These are phyloP conservation scores for Diutina pseudorugosa DNA, from an alignment of 1,139 yeast species.

Conservation along the genomic window DNA sequence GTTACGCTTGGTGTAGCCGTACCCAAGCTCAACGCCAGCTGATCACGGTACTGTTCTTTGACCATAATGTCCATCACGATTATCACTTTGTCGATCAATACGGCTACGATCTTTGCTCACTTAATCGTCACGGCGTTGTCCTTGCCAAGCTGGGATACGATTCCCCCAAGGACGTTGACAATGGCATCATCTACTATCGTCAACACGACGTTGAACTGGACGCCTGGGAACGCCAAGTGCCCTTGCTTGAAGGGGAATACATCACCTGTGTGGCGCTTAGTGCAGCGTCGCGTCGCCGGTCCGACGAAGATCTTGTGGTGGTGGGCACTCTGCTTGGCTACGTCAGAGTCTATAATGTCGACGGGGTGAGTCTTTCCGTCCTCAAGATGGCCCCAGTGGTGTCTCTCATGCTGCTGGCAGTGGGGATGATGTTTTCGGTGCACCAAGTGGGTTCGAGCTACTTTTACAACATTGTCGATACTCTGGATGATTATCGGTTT, in stretches of 20 bases:
- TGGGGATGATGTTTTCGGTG: slow-evolving; percentile 20
- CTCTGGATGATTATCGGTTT: slow-evolving; percentile 23
- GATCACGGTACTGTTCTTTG: slow-evolving; percentile 79
- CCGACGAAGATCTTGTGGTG: slow-evolving; percentile 16
- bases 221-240: slow-evolving; percentile 31
- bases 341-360: slow-evolving; percentile 25
- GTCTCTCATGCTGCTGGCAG: slow-evolving; percentile 23
- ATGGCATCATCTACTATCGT: slow-evolving; percentile 29
- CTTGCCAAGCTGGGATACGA: slow-evolving; percentile 38
- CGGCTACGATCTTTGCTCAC: slow-evolving; percentile 63
- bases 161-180: slow-evolving; percentile 8
- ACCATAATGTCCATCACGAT: slow-evolving; percentile 65
- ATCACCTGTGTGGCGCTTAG: slow-evolving; percentile 27
- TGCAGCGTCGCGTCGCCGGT: neutral
- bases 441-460: slow-evolving; percentile 21
- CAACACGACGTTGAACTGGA: slow-evolving; percentile 33
- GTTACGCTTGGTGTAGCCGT: slow-evolving; percentile 73
- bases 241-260: slow-evolving; percentile 21
- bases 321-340: slow-evolving; percentile 34
- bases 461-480: slow-evolving; percentile 26
- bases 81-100: slow-evolving; percentile 75
- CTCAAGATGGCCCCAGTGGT: slow-evolving; percentile 29
- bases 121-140: slow-evolving; percentile 54
- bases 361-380: slow-evolving; percentile 29
- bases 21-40: slow-evolving; percentile 33